These are phyloP conservation scores for Penicillium sp. DNA, from an alignment of 2,329 filamentous ascomycete species.

Conservation along the genomic window DNA sequence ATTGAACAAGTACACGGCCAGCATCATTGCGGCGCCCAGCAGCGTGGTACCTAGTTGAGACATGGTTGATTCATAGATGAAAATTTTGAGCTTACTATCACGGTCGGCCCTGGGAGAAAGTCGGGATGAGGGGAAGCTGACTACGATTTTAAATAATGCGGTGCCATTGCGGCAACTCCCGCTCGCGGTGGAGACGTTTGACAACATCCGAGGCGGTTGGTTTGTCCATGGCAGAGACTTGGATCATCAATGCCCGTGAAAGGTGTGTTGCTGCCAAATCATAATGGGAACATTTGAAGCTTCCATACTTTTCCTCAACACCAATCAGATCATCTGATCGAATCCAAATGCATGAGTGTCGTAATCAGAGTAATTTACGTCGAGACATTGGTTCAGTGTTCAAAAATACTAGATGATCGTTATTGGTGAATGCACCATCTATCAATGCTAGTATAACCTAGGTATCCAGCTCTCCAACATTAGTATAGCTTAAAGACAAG, in stretches of 20 bases:
- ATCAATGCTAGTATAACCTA: too few relatives aligned
- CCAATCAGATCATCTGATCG: too few relatives aligned
- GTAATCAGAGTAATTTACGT: too few relatives aligned
- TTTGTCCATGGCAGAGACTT: not conserved
- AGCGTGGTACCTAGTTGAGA: not conserved
- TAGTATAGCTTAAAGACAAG: not conserved
- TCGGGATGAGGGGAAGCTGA: not conserved
- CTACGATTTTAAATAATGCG: not conserved
- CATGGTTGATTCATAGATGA: not conserved
- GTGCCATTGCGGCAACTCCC: not conserved
- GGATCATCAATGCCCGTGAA: not conserved
- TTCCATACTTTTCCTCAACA: too few relatives aligned
- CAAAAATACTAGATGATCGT: too few relatives aligned
- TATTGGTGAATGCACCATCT: too few relatives aligned
- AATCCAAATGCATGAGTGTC: too few relatives aligned
- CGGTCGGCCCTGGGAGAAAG: not conserved
- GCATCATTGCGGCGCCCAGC: conserved; percentile 15
- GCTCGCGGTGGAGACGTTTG: not conserved
- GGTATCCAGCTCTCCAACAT: too few relatives aligned
- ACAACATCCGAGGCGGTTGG: not conserved
- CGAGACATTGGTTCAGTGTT: too few relatives aligned
- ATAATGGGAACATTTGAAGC: not conserved
- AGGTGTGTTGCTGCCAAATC: not conserved
- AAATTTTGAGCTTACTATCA: not conserved
- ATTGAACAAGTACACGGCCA: conserved; percentile 15